phyloP scores from a whole-genome alignment of 305 asterid genomes.

The Rubia peregrina region DNA sequence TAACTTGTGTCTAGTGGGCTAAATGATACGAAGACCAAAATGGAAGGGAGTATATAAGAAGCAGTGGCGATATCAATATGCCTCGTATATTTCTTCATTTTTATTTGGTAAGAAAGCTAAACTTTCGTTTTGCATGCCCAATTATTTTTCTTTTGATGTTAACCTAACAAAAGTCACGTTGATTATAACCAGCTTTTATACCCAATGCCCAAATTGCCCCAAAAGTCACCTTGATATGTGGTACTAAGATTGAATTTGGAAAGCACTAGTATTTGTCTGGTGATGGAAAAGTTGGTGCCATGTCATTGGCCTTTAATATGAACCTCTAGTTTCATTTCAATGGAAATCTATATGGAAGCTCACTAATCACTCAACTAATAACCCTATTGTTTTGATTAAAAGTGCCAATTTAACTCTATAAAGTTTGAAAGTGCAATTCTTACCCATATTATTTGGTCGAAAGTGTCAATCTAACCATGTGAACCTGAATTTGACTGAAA shows the following conservation, averaged over 20 bases:
- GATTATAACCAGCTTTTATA: not conserved
- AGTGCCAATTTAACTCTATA: not conserved
- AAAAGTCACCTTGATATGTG: no score
- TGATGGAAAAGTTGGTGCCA: not conserved
- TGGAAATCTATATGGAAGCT: not conserved
- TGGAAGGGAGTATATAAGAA: not conserved
- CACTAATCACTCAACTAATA: not conserved
- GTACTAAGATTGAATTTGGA: not conserved
- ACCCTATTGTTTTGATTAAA: no score
- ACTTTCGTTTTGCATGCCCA: not conserved
- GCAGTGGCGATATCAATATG: not conserved
- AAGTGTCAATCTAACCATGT: no score
- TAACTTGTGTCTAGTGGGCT: no score
- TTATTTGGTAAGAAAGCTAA: not conserved
- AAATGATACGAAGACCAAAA: constrained; percentile 9
- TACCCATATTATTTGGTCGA: no score
- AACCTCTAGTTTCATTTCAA: not conserved
- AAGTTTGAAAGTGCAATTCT: no score
- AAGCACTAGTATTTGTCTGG: not conserved
- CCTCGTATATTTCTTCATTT: not conserved
- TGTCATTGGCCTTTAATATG: not conserved
- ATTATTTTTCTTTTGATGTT: not conserved
- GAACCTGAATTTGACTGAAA: no score
- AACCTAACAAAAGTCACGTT: not conserved
- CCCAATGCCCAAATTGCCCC: not conserved